Percentiles rank a stretch among this genome's conserved stretches.
Conservation (phyloP, 2,329 filamentous ascomycete species). For the Nakataea oryzae region DNA sequence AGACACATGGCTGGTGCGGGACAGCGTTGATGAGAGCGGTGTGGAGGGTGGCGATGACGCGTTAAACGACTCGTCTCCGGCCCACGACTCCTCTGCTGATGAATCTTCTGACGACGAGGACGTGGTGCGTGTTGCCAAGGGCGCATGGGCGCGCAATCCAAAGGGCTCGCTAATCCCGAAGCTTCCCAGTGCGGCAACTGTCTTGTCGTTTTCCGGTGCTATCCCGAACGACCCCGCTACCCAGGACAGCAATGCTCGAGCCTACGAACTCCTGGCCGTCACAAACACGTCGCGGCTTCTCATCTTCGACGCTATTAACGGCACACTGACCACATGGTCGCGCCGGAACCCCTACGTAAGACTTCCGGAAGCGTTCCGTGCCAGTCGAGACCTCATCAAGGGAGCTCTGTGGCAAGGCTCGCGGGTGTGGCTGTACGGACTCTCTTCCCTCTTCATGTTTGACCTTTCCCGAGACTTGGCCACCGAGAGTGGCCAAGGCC, state of each 20-base stretch:
- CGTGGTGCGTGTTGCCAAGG: slow-evolving; percentile 28
- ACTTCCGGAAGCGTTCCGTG: slow-evolving; percentile 64
- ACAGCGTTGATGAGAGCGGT: slow-evolving; percentile 11
- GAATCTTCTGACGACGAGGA: slow-evolving; percentile 16
- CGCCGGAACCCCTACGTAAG: slow-evolving; percentile 66
- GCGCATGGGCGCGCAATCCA: slow-evolving; percentile 69
- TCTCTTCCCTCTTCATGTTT: slow-evolving; percentile 84
- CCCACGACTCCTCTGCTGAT: slow-evolving; percentile 17
- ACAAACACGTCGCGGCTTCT: slow-evolving; percentile 55
- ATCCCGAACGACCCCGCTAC: slow-evolving; percentile 21
- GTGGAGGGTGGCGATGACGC: slow-evolving; percentile 24
- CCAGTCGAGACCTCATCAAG: slow-evolving; percentile 70
- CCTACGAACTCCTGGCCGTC: slow-evolving; percentile 42
- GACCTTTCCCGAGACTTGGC: slow-evolving; percentile 58
- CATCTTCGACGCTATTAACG: slow-evolving; percentile 69
- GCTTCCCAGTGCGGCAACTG: slow-evolving; percentile 51
- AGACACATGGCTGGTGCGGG: slow-evolving; percentile 68
- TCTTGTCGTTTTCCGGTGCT: slow-evolving; percentile 56
- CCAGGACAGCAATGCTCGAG: slow-evolving; percentile 19
- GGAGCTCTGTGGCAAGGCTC: slow-evolving; percentile 74
- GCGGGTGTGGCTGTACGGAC: slow-evolving; percentile 80
- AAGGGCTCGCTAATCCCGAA: slow-evolving; percentile 59
- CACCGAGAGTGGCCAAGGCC: neutral
- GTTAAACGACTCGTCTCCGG: slow-evolving; percentile 11
- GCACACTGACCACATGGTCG: slow-evolving; percentile 75